A percentile compares a stretch with the other conserved stretches of the same genome.
Conservation (phyloP, 192 early-diverging fungal species). For the Coemansia biformis region DNA sequence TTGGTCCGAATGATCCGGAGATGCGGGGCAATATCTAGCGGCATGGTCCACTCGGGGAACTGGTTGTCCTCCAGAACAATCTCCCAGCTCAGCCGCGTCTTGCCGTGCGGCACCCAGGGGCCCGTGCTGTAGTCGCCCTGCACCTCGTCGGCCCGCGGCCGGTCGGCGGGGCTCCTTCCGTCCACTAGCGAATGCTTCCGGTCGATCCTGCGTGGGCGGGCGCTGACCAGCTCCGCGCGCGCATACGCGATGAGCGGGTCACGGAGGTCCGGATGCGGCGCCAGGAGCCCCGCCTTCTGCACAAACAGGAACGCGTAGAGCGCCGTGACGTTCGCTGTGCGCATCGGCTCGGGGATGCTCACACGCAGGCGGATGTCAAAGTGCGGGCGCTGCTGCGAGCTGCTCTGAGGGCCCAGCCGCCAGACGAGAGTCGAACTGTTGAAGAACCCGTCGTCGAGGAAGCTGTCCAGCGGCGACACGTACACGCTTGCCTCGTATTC, state of each 20-base stretch:
- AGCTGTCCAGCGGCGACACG: conserved; percentile 18
- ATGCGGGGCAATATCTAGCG: conserved; percentile 32
- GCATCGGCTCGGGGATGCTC: conserved; percentile 13
- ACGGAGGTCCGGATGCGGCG: conserved; percentile 10
- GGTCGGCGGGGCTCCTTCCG: conserved; percentile 1
- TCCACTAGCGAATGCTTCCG: conserved; percentile 26
- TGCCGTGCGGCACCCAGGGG: conserved; percentile 43
- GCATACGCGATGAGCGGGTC: conserved; percentile 27
- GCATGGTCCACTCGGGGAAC: conserved; percentile 38
- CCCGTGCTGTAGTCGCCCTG: background rate
- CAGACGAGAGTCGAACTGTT: conserved; percentile 28
- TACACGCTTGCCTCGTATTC: conserved; percentile 42
- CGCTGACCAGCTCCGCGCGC: conserved; percentile 16
- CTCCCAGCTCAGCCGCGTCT: conserved; percentile 41
- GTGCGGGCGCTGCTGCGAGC: conserved; percentile 18
- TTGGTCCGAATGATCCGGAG: conserved; percentile 9
- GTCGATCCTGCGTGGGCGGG: conserved; percentile 17
- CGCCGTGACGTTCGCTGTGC: conserved; percentile 14
- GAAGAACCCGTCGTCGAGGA: conserved; percentile 15
- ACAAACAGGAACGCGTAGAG: conserved; percentile 42
- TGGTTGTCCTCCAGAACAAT: conserved; percentile 43
- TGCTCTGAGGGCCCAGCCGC: conserved; percentile 25
- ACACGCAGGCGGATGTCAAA: conserved; percentile 14
- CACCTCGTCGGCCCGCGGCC: background rate
- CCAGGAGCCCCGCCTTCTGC: conserved; percentile 15